Evolutionary conservation across 192 early-diverging fungal species (phyloP), one percentile per base, ranked within the genome.

Genomic region (Coemansia sp.): DNA sequence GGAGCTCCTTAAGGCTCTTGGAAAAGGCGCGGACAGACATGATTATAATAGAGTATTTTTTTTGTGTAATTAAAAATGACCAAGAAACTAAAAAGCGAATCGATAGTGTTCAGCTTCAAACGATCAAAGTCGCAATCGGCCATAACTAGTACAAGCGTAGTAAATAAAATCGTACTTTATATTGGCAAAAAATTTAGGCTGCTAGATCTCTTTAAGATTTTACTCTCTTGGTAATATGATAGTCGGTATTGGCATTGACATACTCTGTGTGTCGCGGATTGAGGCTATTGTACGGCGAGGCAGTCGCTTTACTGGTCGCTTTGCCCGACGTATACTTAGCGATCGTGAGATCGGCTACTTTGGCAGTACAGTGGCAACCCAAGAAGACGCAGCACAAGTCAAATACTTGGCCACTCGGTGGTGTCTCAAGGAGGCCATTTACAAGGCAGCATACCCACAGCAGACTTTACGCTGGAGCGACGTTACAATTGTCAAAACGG

Each of bases 1-100:
- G 92, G 18, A 97, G 87, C 81, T 97, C 96, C 78, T 93, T 93
- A 40, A 97, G 85, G 75, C 82, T 82, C 75, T 90, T 90, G 51
- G 88, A 76, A 66, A 92, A 74, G 62, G 75, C 77, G 40, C 76
- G 76, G 11, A 54, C 73, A 15, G 80, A 66, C 80, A 62, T 49
- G 16, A 76, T 80, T 81, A n/a, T 7, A 43, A 63, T 18, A 57
- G 9, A 54, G 43, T 3, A 3, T 3, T 44, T 5, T n/a, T 8
- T n/a, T 47, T 51, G 22, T 22, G n/a, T 13, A 57, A 57, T 57
- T 57, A 5, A 57, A 31, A 57, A 11, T 22, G 7, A 11, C 22
- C 18, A 61, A 49, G 40, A 46, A 18, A 62, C 38, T 5, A 38
- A 64, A 20, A 63, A 44, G 44, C 34, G 24, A 22, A 62, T 43